Base-by-base conservation (phyloP, 768 basidiomycete species). In the Termitomyces sp. region DNA sequence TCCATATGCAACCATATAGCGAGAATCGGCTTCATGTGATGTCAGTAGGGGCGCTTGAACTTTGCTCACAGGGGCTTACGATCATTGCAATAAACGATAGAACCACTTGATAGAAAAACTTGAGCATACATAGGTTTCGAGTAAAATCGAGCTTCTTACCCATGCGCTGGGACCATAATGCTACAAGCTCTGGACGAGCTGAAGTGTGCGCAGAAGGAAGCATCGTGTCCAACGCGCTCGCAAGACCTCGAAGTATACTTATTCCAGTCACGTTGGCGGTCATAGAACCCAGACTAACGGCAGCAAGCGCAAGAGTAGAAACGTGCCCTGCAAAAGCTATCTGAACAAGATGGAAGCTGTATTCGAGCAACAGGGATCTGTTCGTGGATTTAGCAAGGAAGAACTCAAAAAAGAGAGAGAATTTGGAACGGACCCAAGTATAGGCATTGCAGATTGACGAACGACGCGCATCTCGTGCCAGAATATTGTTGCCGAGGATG, bases 161-260 rank as follows among this genome's bases (percentile, higher is more conserved):
- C 88, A 91, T 92, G 60, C 94, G 77, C 68, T 94, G 92, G 6
- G 88, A 71, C 94, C 94, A 95, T 7, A 95, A 76, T 3, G 94
- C 93, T 12, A 97, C 90, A 16, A 92, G 77, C 16, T 87, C 73
- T 0, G 94, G 95, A 27, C 86, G 84, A 1, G 83, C 66, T 1
- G 92, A 93, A 0, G 96, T 95, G 92, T 90, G 98, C n/a, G 96
- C 94, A 26, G 92, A 85, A 0, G 96, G 95, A 12, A 97, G 83
- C 63, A 98, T 80, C 0, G 94, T 94, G 69, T 98, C 96, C n/a
- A 98, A 81, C 1, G 92, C 85, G 46, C 87, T 89, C 16, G 83
- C 76, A 52, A 95, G 82, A 14, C 92, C 92, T 60, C 87, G 87
- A 8, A 94, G 74, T 52, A 95, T 85, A 62, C 85, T 87, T 61